Conservation (phyloP, 768 basidiomycete genomes). For the Trichaptum fuscoviolaceum region DNA sequence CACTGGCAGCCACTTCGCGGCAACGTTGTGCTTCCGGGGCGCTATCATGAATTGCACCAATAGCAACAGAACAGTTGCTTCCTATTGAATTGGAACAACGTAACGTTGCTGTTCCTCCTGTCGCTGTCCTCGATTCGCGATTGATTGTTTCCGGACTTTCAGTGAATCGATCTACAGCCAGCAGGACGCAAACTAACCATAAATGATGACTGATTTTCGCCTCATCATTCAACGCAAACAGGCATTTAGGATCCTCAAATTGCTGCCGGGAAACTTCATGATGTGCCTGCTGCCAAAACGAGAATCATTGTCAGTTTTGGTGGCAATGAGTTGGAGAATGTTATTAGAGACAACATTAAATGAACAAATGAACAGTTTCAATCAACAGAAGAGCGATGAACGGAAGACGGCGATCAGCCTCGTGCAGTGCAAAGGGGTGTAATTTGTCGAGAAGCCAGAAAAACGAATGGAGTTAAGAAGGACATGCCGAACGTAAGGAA, state of each 20-base stretch:
- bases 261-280: not conserved
- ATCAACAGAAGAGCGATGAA: not conserved
- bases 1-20: too few species aligned
- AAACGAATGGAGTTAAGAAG: not conserved
- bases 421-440: not conserved
- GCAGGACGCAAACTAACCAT: slow-evolving; percentile 8
- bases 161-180: not conserved
- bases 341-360: too few species aligned
- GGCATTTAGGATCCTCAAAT: not conserved
- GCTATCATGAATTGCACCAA: too few species aligned
- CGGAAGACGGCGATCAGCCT: not conserved
- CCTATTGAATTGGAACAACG: too few species aligned
- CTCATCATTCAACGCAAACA: slow-evolving; percentile 10
- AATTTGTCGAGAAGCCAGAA: not conserved
- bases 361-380: not conserved
- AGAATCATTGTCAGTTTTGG: not conserved
- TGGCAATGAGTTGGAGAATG: too few species aligned
- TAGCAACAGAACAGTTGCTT: too few species aligned
- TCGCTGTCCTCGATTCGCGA: not conserved
- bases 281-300: not conserved
- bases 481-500: not conserved
- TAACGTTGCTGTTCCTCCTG: slow-evolving; percentile 1
- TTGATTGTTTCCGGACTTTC: too few species aligned
- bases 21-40: too few species aligned
- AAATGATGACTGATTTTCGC: slow-evolving; percentile 11